Base-by-base conservation (phyloP, 192 early-diverging fungal species). In the Gigaspora rosea region DNA sequence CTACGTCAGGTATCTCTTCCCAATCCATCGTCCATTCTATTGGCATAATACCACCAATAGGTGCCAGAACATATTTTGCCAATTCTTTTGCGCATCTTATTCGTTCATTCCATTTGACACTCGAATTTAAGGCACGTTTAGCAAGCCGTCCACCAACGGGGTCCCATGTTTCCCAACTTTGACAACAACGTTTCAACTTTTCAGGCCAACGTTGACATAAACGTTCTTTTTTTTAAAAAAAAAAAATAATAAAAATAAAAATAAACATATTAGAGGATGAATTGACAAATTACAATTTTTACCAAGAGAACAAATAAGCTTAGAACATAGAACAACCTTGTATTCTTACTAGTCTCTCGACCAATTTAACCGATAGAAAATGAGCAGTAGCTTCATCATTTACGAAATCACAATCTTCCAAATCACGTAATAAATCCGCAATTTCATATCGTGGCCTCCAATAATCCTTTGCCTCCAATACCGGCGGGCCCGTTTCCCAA, bases 91-190 rank as follows among this genome's bases (percentile, higher is more conserved):
- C 52, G 41, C 71, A 73, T n/a, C 51, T 58, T 46, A 58, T 36
- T 59, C 71, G 22, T 58, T 73, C 71, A 18, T 6, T 20, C 72
- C 57, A 73, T 73, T 57, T 58, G 11, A 73, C n/a, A 48, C 59
- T 61, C 4, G 57, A 73, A 61, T 57, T 73, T 32, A 73, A n/a
- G 36, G 36, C 57, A 49, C 16, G 15, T 16, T 73, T 73, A 49
- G 56, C 57, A n/a, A 73, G 56, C 15, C 27, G 32, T 59, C 57
- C 72, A n/a, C 57, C 72, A 73, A 36, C 16, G 8, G 54, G 8
- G 48, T 73, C 72, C 57, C 57, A 73, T 13, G 16, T 73, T 73
- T 73, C 72, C 57, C 57, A 73, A 47, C n/a, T 36, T 73, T 73
- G 35, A 61, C 58, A 20, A 58, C 57, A 73, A n/a, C 56, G 33